Evolutionary conservation across 1,284 basidiomycete genomes (phyloP).

Genomic region (Moniliophthora roreri): DNA sequence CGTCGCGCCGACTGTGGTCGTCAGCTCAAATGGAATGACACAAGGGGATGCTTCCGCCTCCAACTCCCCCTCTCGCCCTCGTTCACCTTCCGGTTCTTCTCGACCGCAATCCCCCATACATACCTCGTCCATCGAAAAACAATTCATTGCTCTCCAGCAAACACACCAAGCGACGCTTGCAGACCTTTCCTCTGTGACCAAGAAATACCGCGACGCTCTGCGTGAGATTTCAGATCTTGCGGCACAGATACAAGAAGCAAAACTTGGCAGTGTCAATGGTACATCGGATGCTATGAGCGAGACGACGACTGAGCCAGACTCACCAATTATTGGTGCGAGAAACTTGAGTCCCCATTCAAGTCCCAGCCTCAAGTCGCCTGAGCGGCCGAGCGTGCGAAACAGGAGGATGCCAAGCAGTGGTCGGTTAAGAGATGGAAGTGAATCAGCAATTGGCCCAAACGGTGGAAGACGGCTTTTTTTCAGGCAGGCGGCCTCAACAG

Average conservation of each 20-base stretch:
- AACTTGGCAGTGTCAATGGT: slow-evolving; percentile 44
- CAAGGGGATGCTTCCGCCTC: neutral
- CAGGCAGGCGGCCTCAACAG: slow-evolving; percentile 78
- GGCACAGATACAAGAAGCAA: slow-evolving; percentile 80
- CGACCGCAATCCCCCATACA: slow-evolving; percentile 11
- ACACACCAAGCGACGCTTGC: slow-evolving; percentile 78
- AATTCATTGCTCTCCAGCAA: slow-evolving; percentile 67
- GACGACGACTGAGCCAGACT: slow-evolving; percentile 28
- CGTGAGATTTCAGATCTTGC: slow-evolving; percentile 86
- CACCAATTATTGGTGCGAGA: slow-evolving; percentile 21
- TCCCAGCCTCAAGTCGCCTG: slow-evolving; percentile 42
- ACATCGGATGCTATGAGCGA: slow-evolving; percentile 14
- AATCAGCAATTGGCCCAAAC: slow-evolving; percentile 25
- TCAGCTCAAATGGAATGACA: neutral
- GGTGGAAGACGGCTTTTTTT: slow-evolving; percentile 74
- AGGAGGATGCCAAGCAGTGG: slow-evolving; percentile 42
- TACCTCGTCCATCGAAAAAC: slow-evolving; percentile 43
- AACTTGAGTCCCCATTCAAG: slow-evolving; percentile 45
- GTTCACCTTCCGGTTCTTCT: neutral
- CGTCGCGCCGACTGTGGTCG: neutral
- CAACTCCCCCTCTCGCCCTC: neutral
- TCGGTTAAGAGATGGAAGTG: slow-evolving; percentile 47
- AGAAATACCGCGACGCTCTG: slow-evolving; percentile 87
- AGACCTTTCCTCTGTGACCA: slow-evolving; percentile 75
- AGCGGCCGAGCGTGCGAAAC: slow-evolving; percentile 46